Evolutionary conservation across 108 stramenopile species (phyloP), one percentile per base, ranked within the genome.

Genomic region (Fistulifera pelliculosa): DNA sequence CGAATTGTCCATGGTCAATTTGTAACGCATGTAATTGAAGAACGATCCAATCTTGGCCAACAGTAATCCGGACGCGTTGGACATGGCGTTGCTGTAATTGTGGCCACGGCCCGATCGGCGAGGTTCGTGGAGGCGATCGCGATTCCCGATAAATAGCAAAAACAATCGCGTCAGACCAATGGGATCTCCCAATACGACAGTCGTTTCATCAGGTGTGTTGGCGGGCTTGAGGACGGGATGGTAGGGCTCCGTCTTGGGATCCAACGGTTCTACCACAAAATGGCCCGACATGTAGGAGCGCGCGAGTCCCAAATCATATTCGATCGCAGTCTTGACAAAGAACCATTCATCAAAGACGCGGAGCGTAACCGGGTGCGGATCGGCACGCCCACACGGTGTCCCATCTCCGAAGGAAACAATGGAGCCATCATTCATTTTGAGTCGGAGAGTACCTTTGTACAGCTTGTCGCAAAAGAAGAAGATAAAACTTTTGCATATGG

Each of bases 1-100:
- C n/a, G 82, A 93, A 61, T 98, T 98, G 64, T 96, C 95, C 90
- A 95, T 92, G 18, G 77, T 72, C 13, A 95, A 65, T 43, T 71
- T 71, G 75, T 90, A 94, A n/a, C 87, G 73, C 35, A 93, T 43
- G 64, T 74, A 93, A 68, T 94, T 94, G 43, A 89, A 19, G 16
- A 82, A 49, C 10, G 87, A 86, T 16, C 95, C 95, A 28, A 94
- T 64, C 69, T 83, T 81, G 40, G 83, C 76, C 21, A 94, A n/a
- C 27, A 90, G 68, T 17, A 94, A 75, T 22, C 83, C 82, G 13
- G 80, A 70, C 16, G 71, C 87, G 60, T 83, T 88, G 28, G 77
- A 39, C 21, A 85, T 55, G 11, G 85, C 80, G 58, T 78, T 81
- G 17, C 71, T 68, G 31, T 65, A 73, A 8, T 66, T 69, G 40